Conservation (phyloP, 179 eudicot species). For the Amaranthus tricolor region DNA sequence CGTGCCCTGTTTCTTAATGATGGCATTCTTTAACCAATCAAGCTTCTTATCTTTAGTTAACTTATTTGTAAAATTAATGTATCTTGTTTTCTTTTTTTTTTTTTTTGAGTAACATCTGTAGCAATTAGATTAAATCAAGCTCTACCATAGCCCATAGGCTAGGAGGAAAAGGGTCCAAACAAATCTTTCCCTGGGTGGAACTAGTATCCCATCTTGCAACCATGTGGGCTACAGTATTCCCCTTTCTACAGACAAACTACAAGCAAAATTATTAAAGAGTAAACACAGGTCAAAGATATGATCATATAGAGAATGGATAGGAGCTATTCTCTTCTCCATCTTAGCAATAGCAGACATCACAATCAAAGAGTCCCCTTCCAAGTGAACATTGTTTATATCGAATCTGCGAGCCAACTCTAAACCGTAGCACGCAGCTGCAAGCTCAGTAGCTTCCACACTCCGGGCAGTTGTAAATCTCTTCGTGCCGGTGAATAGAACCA, state of each 20-base stretch:
- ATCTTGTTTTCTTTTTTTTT: neutral
- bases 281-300: neutral
- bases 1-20: neutral
- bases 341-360: neutral
- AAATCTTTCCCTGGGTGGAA: neutral
- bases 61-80: neutral
- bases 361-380: neutral
- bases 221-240: neutral
- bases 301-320: neutral
- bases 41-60: neutral
- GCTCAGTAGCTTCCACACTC: too few species aligned
- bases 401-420: neutral
- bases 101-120: neutral
- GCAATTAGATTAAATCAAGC: neutral
- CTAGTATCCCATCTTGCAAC: neutral
- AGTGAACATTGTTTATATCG: neutral
- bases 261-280: neutral
- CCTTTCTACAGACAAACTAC: neutral
- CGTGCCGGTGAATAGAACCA: too few species aligned
- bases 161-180: neutral
- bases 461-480: rapidly evolving
- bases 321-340: neutral
- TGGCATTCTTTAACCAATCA: neutral
- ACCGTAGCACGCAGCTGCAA: neutral
- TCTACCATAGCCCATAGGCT: neutral